Base-by-base conservation (phyloP, 2,329 filamentous ascomycete species). In the Shiraia bambusicola region DNA sequence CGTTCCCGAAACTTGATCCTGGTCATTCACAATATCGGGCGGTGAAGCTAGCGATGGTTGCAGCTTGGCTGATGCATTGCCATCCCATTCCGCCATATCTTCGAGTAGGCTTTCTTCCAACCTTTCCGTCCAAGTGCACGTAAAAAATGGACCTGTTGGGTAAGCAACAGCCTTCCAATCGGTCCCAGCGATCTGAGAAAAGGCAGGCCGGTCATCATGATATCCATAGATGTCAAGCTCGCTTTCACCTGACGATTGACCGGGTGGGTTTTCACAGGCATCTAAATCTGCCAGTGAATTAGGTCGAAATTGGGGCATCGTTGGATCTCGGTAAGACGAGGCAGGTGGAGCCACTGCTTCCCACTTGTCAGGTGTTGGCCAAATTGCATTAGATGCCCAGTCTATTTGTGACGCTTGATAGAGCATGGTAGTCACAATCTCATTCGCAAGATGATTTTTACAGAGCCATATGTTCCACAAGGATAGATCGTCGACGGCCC, bases 231-330 rank as follows among this genome's bases (percentile, higher is more conserved):
- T 27, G 24, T 36, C 19, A 22, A 8, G 8, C 8, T 22, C 19
- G 8, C 4, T 22, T 22, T 22, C 19, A 22, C 19, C 19, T 1
- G n/a, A 14, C 10, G 31, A 19, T 26, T 37, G 8, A 28, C 10
- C n/a, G 3, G 27, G 25, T 12, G 16, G 22, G 12, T 24, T 28
- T 25, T 26, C 13, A 15, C 14, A 15, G 22, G 33, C 19, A 26
- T 31, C 22, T 3, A 42, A 31, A 28, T 46, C 16, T 14, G 42
- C 45, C 4, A 51, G 47, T 24, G 66, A 72, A 50, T 84, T 79
- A n/a, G 83, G 83, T 5, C 81, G 76, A 58, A 86, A 86, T 54
- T 87, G 84, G 7, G 84, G 84, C 64, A 87, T 72, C 0, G 83
- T 87, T 6, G 80, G 80, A 53, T 88, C 84, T 6, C 72, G 52